Evolutionary conservation across 805 yeast species (phyloP).

Genomic region (Ogataea angusta): DNA sequence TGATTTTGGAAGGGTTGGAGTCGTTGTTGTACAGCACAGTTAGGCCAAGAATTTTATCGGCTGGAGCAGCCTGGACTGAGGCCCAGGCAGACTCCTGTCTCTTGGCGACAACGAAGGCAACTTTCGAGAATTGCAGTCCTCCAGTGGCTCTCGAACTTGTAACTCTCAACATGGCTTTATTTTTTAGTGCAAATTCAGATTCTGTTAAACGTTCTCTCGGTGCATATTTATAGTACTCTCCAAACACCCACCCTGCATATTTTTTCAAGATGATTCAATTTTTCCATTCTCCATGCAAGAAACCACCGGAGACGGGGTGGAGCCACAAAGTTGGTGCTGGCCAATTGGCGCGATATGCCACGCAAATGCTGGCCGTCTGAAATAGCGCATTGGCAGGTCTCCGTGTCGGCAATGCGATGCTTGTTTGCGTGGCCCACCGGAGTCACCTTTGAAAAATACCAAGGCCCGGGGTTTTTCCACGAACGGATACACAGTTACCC

Average conservation of each 20-base stretch:
- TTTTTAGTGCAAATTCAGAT: neutral
- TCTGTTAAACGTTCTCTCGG: neutral
- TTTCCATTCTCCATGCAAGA: constrained; percentile 6
- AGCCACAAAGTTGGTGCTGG: neutral
- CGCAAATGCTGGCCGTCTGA: neutral
- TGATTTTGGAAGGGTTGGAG: constrained; percentile 49
- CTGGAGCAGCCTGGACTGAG: constrained; percentile 51
- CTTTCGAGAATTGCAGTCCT: constrained; percentile 4
- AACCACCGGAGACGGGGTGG: constrained; percentile 7
- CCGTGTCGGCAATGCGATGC: neutral
- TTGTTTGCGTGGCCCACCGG: neutral
- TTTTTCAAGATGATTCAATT: constrained; percentile 14
- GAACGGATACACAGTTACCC: constrained; percentile 1
- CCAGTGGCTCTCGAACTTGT: constrained; percentile 10
- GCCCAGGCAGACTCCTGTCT: constrained; percentile 32
- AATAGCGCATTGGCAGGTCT: neutral
- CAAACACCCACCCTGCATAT: constrained; percentile 9
- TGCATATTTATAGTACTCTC: constrained; percentile 8
- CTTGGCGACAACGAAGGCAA: constrained; percentile 11
- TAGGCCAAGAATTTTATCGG: constrained; percentile 83
- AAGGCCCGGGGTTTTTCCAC: constrained; percentile 8
- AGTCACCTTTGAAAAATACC: constrained; percentile 1
- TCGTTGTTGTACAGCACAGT: constrained; percentile 73
- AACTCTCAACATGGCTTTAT: constrained; percentile 20
- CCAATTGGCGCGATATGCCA: neutral